Conservation (phyloP, 495 filamentous ascomycete genomes). For the Aspergillus indologenus region DNA sequence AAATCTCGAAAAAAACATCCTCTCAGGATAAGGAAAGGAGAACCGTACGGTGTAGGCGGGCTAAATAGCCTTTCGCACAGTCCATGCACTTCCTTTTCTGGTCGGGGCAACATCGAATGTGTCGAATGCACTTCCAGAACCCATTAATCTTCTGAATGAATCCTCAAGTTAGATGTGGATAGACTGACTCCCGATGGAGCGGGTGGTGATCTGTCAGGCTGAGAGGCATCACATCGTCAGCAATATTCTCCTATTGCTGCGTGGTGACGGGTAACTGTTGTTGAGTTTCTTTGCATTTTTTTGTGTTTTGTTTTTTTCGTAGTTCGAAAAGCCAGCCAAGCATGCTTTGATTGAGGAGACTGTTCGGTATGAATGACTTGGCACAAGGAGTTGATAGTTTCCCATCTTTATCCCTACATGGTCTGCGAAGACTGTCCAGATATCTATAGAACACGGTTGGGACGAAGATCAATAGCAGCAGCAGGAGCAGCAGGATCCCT, state of each 20-base stretch:
- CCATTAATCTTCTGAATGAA: background rate
- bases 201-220: constrained; percentile 20
- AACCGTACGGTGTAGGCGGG: background rate
- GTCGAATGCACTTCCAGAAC: background rate
- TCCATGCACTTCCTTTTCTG: constrained; percentile 1
- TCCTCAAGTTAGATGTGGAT: background rate
- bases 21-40: background rate
- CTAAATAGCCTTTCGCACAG: background rate
- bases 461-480: background rate
- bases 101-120: background rate
- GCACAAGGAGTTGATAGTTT: background rate
- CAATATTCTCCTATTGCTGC: constrained; percentile 22
- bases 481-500: background rate
- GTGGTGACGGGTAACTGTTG: constrained; percentile 20
- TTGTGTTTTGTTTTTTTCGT: background rate
- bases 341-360: constrained; percentile 6
- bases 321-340: constrained; percentile 5
- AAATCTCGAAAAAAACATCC: background rate
- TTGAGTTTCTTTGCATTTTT: background rate
- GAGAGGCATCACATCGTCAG: constrained; percentile 19
- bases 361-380: constrained; percentile 9
- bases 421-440: background rate
- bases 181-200: background rate
- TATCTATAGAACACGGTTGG: constrained; percentile 3
- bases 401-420: background rate